Conservation (phyloP, 495 filamentous ascomycete species). For the Lindgomyces ingoldianus region DNA sequence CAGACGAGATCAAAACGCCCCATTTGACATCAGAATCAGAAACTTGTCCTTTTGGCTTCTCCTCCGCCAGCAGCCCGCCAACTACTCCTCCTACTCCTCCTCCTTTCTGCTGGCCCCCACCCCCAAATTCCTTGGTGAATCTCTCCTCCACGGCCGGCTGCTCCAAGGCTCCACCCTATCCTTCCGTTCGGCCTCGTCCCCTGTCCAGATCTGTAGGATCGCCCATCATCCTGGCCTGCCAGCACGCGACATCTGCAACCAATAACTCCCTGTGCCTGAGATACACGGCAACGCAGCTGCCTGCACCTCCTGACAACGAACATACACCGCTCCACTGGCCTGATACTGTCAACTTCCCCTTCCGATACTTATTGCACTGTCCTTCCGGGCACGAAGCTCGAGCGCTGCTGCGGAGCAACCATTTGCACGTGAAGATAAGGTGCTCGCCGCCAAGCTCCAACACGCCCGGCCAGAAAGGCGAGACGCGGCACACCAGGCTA, state of each 20-base stretch:
- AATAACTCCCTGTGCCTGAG: slow-evolving; percentile 32
- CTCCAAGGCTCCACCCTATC: not conserved
- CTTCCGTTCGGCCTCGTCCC: not conserved
- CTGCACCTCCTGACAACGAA: slow-evolving; percentile 5
- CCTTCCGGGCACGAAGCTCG: not conserved
- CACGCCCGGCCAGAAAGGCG: not conserved
- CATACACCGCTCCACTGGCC: not conserved
- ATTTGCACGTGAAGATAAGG: slow-evolving; percentile 38
- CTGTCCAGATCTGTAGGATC: slow-evolving; percentile 13
- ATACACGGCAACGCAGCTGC: slow-evolving; percentile 15
- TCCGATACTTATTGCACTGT: not conserved
- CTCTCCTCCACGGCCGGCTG: not conserved
- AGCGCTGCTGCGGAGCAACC: not conserved
- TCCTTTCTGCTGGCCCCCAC: not conserved
- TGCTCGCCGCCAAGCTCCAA: slow-evolving; percentile 29
- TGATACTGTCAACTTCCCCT: not conserved
- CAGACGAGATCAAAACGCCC: no score
- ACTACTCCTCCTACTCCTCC: not conserved
- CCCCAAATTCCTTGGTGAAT: not conserved
- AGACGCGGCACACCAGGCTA: slow-evolving; percentile 17
- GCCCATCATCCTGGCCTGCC: slow-evolving; percentile 12
- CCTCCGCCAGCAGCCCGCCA: not conserved
- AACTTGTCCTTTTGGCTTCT: slow-evolving; percentile 23
- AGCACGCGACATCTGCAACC: slow-evolving; percentile 35
- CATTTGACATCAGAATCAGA: no score